Conservation (phyloP, 495 filamentous ascomycete genomes). For the Penicillium crystallinum region DNA sequence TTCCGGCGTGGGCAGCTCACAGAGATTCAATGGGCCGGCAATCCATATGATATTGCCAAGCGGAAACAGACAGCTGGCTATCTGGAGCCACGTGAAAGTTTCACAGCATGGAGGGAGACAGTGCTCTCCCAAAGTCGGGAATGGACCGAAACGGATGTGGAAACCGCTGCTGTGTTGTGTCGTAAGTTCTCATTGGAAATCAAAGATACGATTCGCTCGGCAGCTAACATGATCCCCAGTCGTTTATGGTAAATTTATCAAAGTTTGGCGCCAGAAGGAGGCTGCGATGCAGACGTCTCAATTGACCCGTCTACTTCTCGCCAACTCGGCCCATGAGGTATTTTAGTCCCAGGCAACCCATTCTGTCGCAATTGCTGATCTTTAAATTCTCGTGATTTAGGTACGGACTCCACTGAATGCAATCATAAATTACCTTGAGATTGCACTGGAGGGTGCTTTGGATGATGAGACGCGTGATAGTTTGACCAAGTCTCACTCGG, state of each 20-base stretch:
- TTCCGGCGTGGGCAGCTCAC: constrained; percentile 74
- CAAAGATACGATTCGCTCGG: background rate
- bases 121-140: constrained; percentile 34
- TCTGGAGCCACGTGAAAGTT: constrained; percentile 34
- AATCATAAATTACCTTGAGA: constrained; percentile 95
- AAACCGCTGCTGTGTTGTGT: constrained; percentile 85
- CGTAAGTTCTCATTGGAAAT: background rate
- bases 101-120: constrained; percentile 32
- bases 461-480: constrained; percentile 86
- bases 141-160: constrained; percentile 56
- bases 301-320: constrained; percentile 72
- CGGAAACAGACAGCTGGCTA: constrained; percentile 38
- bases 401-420: constrained; percentile 92
- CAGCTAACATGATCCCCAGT: constrained; percentile 26
- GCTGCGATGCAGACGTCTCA: constrained; percentile 76
- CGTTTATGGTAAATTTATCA: constrained; percentile 87
- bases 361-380: background rate
- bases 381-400: background rate
- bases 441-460: constrained; percentile 78
- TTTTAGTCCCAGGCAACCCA: background rate
- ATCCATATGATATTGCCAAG: constrained; percentile 69
- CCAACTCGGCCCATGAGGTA: constrained; percentile 85
- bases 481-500: constrained; percentile 68
- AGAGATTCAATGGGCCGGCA: constrained; percentile 89
- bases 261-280: constrained; percentile 92